Evolutionary conservation across 179 eudicot genomes (phyloP).

Genomic region (Camellia oleifera): DNA sequence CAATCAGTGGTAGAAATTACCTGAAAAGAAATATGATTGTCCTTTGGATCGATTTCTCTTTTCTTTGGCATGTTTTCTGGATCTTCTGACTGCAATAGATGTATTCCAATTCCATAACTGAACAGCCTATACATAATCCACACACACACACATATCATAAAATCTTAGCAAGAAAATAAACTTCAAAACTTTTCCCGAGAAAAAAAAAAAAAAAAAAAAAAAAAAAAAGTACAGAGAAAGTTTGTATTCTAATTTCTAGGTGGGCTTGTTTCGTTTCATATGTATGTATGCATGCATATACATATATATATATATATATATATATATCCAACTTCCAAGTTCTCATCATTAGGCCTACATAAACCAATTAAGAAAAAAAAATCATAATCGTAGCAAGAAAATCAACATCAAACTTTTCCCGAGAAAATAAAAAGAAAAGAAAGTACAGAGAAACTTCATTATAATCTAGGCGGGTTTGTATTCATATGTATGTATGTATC

Average conservation of each 20-base stretch:
- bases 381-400: too few relatives aligned
- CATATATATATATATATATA: too few relatives aligned
- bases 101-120: slow-evolving; percentile 78
- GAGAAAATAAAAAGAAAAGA: too few relatives aligned
- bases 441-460: too few relatives aligned
- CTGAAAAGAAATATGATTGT: slow-evolving; percentile 86
- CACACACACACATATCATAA: slow-evolving; percentile 3
- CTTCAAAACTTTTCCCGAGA: neutral
- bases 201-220: neutral
- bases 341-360: too few relatives aligned
- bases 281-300: neutral
- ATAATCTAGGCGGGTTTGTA: too few relatives aligned
- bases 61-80: slow-evolving; percentile 28
- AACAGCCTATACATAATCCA: slow-evolving; percentile 47
- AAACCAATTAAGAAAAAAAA: too few relatives aligned
- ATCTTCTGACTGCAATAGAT: slow-evolving; percentile 66
- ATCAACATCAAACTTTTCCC: too few relatives aligned
- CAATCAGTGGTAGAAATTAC: slow-evolving; percentile 21
- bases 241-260: too few relatives aligned
- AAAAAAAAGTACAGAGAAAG: too few relatives aligned
- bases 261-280: neutral
- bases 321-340: too few relatives aligned
- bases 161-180: neutral
- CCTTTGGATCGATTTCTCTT: slow-evolving; percentile 69
- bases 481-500: too few relatives aligned